These are phyloP conservation scores for Apostasia shenzhenica DNA, from an alignment of 106 monocot genomes.

Conservation along the genomic window DNA sequence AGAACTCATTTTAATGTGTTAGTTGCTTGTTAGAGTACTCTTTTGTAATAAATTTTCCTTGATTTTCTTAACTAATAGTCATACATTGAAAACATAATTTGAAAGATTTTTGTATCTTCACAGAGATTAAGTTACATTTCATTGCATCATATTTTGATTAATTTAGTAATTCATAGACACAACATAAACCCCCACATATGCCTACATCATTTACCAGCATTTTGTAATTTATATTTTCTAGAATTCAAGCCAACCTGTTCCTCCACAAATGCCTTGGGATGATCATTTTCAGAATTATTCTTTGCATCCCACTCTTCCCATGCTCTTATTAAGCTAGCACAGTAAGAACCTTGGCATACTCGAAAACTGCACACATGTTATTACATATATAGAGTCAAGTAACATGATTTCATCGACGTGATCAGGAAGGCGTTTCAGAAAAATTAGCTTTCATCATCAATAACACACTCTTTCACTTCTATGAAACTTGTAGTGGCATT, in stretches of 20 bases:
- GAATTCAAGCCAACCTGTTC: constrained; percentile 41
- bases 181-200: not conserved
- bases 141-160: too few relatives aligned
- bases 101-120: too few relatives aligned
- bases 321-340: constrained; percentile 44
- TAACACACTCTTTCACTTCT: constrained; percentile 74
- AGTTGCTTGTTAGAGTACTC: too few relatives aligned
- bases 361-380: constrained; percentile 37
- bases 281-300: constrained; percentile 87
- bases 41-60: too few relatives aligned
- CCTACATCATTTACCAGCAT: not conserved
- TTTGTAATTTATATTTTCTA: not conserved
- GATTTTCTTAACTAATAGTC: too few relatives aligned
- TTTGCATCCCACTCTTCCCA: constrained; percentile 93
- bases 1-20: too few relatives aligned
- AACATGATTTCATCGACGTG: not conserved
- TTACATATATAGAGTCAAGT: not conserved
- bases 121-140: too few relatives aligned
- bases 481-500: constrained; percentile 74
- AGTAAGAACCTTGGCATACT: constrained; percentile 77
- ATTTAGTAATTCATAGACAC: too few relatives aligned
- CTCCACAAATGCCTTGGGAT: constrained; percentile 74
- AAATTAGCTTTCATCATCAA: not conserved
- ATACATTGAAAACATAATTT: too few relatives aligned
- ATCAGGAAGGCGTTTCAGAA: not conserved